Evolutionary conservation across 2,329 filamentous ascomycete species (phyloP).

Genomic region (Triangularia setosa): DNA sequence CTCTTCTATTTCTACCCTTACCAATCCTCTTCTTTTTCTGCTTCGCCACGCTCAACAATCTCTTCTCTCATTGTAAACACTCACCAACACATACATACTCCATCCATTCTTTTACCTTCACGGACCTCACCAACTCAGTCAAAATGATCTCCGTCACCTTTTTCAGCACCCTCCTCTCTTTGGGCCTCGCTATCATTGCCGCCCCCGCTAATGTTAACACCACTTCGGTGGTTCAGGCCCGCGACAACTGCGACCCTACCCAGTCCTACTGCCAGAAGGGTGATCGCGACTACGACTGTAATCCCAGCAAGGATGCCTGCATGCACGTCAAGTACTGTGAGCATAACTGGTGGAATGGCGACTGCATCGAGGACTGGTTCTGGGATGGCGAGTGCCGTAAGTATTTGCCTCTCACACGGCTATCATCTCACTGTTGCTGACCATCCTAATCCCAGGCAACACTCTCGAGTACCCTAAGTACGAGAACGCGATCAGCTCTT

Average conservation of each 20-base stretch:
- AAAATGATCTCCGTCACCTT: not conserved
- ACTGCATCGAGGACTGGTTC: not conserved
- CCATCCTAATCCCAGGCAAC: not conserved
- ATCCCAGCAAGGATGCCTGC: not conserved
- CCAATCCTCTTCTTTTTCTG: not conserved
- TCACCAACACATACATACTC: not conserved
- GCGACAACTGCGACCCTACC: not conserved
- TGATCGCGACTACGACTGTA: not conserved
- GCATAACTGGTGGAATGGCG: not conserved
- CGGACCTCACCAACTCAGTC: not conserved
- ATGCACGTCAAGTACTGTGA: not conserved
- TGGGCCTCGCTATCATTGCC: not conserved
- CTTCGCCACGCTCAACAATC: not conserved
- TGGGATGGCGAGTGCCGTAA: not conserved
- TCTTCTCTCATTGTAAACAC: not conserved
- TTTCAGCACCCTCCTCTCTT: not conserved
- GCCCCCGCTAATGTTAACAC: not conserved
- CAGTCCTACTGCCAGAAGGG: not conserved
- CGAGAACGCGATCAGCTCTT: not conserved
- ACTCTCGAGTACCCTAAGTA: not conserved
- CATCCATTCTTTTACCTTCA: not conserved
- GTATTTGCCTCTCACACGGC: not conserved
- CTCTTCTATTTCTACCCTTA: not conserved
- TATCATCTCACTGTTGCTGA: not conserved
- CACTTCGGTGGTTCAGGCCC: not conserved